These are phyloP conservation scores for Sodiomyces alkalinus DNA, from an alignment of 2,329 filamentous ascomycete species.

Conservation along the genomic window DNA sequence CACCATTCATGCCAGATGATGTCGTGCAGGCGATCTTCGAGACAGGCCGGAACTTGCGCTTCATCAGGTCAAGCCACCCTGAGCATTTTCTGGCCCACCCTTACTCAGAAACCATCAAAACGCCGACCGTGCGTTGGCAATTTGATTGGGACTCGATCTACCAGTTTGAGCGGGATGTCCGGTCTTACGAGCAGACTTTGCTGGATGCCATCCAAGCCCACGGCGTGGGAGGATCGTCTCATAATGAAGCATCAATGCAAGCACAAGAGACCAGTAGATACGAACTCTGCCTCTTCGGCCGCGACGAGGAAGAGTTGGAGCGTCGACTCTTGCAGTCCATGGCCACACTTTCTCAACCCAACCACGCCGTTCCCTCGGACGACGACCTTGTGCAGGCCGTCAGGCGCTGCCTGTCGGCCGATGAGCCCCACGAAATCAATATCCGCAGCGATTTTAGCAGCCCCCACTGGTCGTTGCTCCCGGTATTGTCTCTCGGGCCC, in stretches of 20 bases:
- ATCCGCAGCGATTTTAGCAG: slow-evolving; percentile 17
- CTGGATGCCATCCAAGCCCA: slow-evolving; percentile 14
- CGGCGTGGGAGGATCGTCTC: neutral
- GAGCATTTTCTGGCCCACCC: slow-evolving; percentile 49
- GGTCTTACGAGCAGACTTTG: slow-evolving; percentile 31
- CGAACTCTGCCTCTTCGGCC: slow-evolving; percentile 31
- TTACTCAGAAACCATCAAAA: slow-evolving; percentile 21
- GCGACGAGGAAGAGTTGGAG: slow-evolving; percentile 29
- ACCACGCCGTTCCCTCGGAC: slow-evolving; percentile 11
- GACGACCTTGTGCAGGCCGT: slow-evolving; percentile 10
- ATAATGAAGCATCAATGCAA: too few relatives aligned
- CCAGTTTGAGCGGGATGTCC: slow-evolving; percentile 43
- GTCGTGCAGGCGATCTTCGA: slow-evolving; percentile 63
- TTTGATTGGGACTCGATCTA: slow-evolving; percentile 59
- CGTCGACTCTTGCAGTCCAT: slow-evolving; percentile 35
- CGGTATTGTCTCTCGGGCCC: slow-evolving; percentile 61
- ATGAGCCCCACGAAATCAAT: slow-evolving; percentile 4
- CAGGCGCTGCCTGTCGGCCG: slow-evolving; percentile 16
- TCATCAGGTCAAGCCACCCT: slow-evolving; percentile 56
- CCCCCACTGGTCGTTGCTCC: slow-evolving; percentile 43
- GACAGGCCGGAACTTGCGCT: slow-evolving; percentile 59
- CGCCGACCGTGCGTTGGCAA: slow-evolving; percentile 49
- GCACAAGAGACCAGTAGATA: slow-evolving; percentile 6
- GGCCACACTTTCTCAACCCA: slow-evolving; percentile 22
- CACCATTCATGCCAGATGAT: slow-evolving; percentile 55